phyloP scores from a whole-genome alignment of 2,329 filamentous ascomycete genomes.

The Lachnellula cervina region DNA sequence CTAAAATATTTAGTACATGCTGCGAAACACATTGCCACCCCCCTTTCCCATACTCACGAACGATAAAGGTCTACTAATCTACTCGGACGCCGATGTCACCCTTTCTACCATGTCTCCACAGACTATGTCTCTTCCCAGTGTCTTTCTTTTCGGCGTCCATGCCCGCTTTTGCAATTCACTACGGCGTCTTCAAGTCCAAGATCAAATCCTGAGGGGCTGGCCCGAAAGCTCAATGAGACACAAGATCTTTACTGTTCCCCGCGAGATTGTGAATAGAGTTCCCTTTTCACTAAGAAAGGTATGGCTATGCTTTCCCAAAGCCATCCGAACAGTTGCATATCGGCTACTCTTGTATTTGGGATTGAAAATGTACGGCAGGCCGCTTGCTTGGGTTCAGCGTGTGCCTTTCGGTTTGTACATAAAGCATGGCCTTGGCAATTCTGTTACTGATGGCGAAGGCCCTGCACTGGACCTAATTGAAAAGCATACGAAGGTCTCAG shows the following conservation, averaged over 20 bases:
- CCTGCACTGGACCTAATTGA: slow-evolving; percentile 4
- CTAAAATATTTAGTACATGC: neutral
- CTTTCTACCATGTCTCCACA: neutral
- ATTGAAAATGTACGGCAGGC: neutral
- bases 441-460: neutral
- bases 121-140: slow-evolving; percentile 1
- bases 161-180: slow-evolving; percentile 5
- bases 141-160: slow-evolving; percentile 3
- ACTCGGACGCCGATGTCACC: neutral
- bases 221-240: neutral
- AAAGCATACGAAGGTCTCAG: slow-evolving; percentile 1
- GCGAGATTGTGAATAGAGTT: neutral
- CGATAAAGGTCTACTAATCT: neutral
- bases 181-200: neutral
- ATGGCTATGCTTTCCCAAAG: slow-evolving; percentile 1
- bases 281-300: neutral
- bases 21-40: neutral
- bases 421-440: slow-evolving; percentile 1
- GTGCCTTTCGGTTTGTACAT: slow-evolving; percentile 8
- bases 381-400: neutral
- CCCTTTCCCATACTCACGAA: neutral
- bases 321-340: neutral
- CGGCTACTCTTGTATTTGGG: slow-evolving; percentile 1
- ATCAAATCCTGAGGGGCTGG: neutral
- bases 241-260: neutral